These are phyloP conservation scores for Tulasnella sp. DNA, from an alignment of 768 basidiomycete genomes.

Conservation along the genomic window DNA sequence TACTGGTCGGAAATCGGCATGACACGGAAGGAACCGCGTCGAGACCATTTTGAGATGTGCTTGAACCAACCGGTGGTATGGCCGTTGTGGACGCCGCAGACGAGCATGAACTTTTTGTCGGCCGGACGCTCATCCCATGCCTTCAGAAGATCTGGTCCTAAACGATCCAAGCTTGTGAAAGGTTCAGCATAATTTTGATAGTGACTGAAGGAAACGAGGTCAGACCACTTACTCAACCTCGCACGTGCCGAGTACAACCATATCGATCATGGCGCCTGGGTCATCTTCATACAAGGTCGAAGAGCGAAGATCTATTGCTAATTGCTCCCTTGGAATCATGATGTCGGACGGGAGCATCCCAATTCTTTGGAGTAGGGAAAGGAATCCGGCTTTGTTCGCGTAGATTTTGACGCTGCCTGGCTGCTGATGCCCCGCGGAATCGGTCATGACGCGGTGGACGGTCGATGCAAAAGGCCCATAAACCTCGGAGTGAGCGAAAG, in stretches of 20 bases:
- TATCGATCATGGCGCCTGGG: conserved; percentile 1
- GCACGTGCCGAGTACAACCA: conserved; percentile 23
- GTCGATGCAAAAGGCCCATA: conserved; percentile 20
- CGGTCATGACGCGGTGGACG: neutral
- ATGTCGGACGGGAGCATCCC: conserved; percentile 4
- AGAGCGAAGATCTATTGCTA: neutral
- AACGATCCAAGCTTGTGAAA: neutral
- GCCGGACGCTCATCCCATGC: conserved; percentile 18
- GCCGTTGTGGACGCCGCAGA: conserved; percentile 29
- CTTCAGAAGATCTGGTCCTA: neutral
- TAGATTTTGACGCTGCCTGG: conserved; percentile 13
- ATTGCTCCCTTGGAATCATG: no score
- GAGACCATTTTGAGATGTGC: conserved; percentile 17
- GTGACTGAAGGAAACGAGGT: neutral
- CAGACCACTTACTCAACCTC: conserved; percentile 23
- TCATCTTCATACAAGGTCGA: conserved; percentile 16
- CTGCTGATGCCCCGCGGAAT: neutral
- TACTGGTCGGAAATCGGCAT: conserved; percentile 22
- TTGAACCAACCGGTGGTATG: neutral
- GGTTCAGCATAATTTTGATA: neutral
- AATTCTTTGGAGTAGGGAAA: neutral
- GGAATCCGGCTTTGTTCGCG: neutral
- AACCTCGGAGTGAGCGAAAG: no score
- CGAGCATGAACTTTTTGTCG: conserved; percentile 23
- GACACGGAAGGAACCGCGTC: conserved; percentile 12